Evolutionary conservation across 257 asterid genomes (phyloP), one percentile per base, ranked within the genome.

Genomic region (Cinchona pubescens): DNA sequence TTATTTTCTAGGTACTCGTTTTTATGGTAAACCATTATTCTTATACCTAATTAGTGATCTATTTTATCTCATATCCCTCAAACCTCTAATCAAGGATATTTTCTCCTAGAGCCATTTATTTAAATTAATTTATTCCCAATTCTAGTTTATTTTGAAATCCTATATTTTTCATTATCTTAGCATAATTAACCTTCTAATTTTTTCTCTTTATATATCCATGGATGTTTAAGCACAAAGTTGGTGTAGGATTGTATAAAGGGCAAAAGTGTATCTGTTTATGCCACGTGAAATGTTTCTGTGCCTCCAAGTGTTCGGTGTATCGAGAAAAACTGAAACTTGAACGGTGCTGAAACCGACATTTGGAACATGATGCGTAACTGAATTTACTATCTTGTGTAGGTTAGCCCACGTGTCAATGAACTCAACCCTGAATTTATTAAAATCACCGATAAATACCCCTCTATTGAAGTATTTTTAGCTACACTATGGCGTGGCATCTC

Each of bases 301-400:
- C 69, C 65, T 69, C 25, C 6, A 13, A 48, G 21, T 70, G 63
- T 55, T n/a, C n/a, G n/a, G n/a, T n/a, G n/a, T n/a, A 21, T 15
- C 0, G 16, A 65, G 37, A 49, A 49, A 35, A 72, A 23, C 65
- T 27, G 60, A 21, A 11, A 65, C 21, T 11, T 1, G 40, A 65
- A 29, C 66, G 79, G 73, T 34, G 67, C 73, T 55, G 67, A 75
- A 66, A 65, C 73, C 56, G 66, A 65, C 73, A 3, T 7, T 67
- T 37, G 27, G 32, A 46, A 10, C 56, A 49, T 29, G 48, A 49
- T 9, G 25, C n/a, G 43, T 0, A n/a, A 27, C 37, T 45, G 15
- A 34, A 38, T 74, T 49, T 66, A 63, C 40, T 64, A 75, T 65
- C 67, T 75, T 25, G 21, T 64, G 40, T 32, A n/a, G 35, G 8